These are phyloP conservation scores for Tolypocladium ophioglossoides DNA, from an alignment of 2,329 filamentous ascomycete species.

Conservation along the genomic window DNA sequence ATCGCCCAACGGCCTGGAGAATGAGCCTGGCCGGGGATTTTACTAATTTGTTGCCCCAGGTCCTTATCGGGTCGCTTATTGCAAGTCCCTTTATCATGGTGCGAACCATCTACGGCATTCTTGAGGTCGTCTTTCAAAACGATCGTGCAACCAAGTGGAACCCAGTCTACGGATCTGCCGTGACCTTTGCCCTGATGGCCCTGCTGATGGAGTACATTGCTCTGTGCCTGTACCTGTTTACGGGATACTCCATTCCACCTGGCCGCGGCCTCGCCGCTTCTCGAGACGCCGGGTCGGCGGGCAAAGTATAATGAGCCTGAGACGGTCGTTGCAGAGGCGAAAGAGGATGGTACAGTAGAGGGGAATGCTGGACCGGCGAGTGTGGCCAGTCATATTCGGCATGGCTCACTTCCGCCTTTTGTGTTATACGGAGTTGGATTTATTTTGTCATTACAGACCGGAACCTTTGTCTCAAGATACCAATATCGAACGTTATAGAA, in stretches of 20 bases:
- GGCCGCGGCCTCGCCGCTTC: constrained; percentile 1
- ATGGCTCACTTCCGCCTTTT: not conserved
- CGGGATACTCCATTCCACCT: constrained; percentile 7
- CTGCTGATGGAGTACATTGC: constrained; percentile 8
- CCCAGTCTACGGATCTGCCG: constrained; percentile 7
- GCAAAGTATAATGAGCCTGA: not conserved
- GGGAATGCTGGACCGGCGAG: not conserved
- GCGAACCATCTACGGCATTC: constrained; percentile 11
- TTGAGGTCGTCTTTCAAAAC: constrained; percentile 7
- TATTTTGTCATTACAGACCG: not conserved
- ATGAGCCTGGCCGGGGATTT: not conserved
- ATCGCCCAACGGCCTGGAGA: not conserved
- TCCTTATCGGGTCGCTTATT: constrained; percentile 8
- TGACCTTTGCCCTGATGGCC: constrained; percentile 7
- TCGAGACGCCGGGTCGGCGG: not conserved
- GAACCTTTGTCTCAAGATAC: not conserved
- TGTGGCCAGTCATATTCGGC: not conserved
- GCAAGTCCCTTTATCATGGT: constrained; percentile 11
- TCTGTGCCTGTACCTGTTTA: constrained; percentile 5
- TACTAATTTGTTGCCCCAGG: not conserved
- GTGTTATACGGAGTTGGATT: not conserved
- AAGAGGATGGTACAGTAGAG: not conserved
- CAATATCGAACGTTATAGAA: not conserved
- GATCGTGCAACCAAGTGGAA: constrained; percentile 5
- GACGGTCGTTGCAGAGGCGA: not conserved